phyloP scores from a whole-genome alignment of 176 grass and related monocot genomes.

The Panicum miliaceum region DNA sequence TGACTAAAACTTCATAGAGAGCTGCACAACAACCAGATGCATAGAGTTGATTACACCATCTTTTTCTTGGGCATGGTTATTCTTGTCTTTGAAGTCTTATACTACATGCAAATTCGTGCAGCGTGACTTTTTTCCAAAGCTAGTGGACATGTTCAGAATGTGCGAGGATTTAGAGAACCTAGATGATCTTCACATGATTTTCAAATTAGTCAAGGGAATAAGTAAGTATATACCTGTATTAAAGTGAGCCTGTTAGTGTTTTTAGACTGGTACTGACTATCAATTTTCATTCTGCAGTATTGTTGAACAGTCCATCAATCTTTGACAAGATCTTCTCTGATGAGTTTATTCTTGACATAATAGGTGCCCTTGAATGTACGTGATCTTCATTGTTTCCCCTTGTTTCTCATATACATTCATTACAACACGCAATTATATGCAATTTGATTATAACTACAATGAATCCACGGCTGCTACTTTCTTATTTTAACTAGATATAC shows the following conservation, averaged over 20 bases:
- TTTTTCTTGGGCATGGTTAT: slow-evolving; percentile 39
- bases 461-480: slow-evolving; percentile 20
- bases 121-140: slow-evolving; percentile 91
- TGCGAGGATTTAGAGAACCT: slow-evolving; percentile 96
- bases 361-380: slow-evolving; percentile 97
- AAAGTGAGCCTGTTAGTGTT: slow-evolving; percentile 29
- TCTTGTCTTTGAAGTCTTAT: neutral
- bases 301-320: slow-evolving; percentile 82
- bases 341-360: slow-evolving; percentile 96
- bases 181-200: slow-evolving; percentile 95
- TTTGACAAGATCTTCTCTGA: slow-evolving; percentile 93
- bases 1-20: slow-evolving; percentile 17
- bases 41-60: slow-evolving; percentile 23
- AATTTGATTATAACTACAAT: slow-evolving; percentile 25
- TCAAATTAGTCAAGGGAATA: slow-evolving; percentile 95
- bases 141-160: slow-evolving; percentile 93
- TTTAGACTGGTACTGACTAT: slow-evolving; percentile 40
- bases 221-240: slow-evolving; percentile 68
- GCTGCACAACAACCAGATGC: slow-evolving; percentile 10
- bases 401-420: slow-evolving; percentile 34
- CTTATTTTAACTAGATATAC: slow-evolving; percentile 31
- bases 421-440: slow-evolving; percentile 30
- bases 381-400: slow-evolving; percentile 34
- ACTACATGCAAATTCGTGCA: slow-evolving; percentile 44
- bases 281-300: slow-evolving; percentile 73